A percentile compares a stretch with the other conserved stretches of the same genome.
Evolutionary conservation across 164 flowering plant genomes (phyloP).

Genomic region (Dillenia suffruticosa): DNA sequence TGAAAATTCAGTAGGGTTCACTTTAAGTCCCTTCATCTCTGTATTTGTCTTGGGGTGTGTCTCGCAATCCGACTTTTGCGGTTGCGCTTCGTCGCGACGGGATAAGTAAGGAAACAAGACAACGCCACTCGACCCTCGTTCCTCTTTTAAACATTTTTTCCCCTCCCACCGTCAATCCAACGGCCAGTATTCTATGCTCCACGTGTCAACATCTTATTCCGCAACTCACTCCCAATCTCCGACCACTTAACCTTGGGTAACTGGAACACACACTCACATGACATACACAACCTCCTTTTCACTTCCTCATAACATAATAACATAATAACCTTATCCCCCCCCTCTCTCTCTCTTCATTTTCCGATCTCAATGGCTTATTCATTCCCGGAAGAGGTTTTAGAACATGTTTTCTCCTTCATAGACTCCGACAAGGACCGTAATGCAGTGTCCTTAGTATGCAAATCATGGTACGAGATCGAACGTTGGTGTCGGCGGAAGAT

Average conservation of each 20-base stretch:
- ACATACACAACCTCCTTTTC: conserved; percentile 25
- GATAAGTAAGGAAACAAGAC: conserved; percentile 40
- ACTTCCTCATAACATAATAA: not conserved
- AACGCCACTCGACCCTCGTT: not conserved
- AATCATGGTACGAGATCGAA: conserved; percentile 79
- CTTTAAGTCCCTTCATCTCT: not conserved
- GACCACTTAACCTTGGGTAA: conserved; percentile 24
- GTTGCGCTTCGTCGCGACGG: conserved; percentile 33
- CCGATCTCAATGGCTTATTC: conserved; percentile 33
- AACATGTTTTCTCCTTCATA: conserved; percentile 79
- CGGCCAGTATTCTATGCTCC: conserved; percentile 7
- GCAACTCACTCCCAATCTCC: not conserved
- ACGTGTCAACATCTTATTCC: conserved; percentile 18
- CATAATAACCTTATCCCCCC: not conserved
- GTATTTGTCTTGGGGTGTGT: conserved; percentile 1
- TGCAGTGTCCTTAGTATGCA: conserved; percentile 74
- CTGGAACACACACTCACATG: conserved; percentile 12
- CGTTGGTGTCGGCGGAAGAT: conserved; percentile 52
- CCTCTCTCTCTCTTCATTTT: conserved; percentile 16
- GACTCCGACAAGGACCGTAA: conserved; percentile 56
- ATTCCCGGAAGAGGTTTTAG: conserved; percentile 88
- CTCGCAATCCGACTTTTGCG: conserved; percentile 38
- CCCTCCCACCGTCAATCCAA: conserved; percentile 26
- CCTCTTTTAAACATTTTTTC: not conserved
- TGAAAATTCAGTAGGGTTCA: conserved; percentile 11